A percentile compares a stretch with the other conserved stretches of the same genome.
Conservation (phyloP, 2,329 filamentous ascomycete species). For the Calonectria pteridis region DNA sequence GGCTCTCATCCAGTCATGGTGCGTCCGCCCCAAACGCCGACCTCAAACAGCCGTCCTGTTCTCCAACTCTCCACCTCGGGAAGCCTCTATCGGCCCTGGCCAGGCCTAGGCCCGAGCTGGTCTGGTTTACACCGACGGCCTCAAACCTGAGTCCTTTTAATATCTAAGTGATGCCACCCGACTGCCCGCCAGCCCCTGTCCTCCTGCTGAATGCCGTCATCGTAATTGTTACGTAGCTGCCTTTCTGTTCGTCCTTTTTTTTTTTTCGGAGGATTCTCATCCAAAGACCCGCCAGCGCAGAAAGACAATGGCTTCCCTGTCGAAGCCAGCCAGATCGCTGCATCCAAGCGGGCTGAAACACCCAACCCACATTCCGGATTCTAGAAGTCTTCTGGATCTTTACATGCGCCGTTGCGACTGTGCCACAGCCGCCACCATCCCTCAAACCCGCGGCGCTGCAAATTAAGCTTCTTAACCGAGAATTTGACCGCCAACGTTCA, state of each 20-base stretch:
- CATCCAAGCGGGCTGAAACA: constrained; percentile 40
- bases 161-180: constrained; percentile 37
- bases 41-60: constrained; percentile 44
- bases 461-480: constrained; percentile 9
- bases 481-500: constrained; percentile 9
- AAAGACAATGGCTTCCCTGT: constrained; percentile 36
- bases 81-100: constrained; percentile 33
- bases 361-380: constrained; percentile 39
- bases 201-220: constrained; percentile 38
- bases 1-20: constrained; percentile 41
- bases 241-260: constrained; percentile 30
- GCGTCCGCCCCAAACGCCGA: constrained; percentile 46
- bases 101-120: constrained; percentile 36
- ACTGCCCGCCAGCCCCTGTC: constrained; percentile 16
- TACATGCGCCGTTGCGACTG: constrained; percentile 20
- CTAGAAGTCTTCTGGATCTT: constrained; percentile 45
- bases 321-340: constrained; percentile 35
- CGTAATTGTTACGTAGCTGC: constrained; percentile 22
- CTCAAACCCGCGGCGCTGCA: constrained; percentile 8
- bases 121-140: constrained; percentile 41
- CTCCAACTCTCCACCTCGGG: constrained; percentile 35
- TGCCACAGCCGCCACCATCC: constrained; percentile 22
- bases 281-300: constrained; percentile 34
- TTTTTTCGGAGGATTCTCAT: constrained; percentile 40
- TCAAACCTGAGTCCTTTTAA: constrained; percentile 44